Base-by-base conservation (phyloP, 768 basidiomycete genomes). In the Collybiopsis luxurians region DNA sequence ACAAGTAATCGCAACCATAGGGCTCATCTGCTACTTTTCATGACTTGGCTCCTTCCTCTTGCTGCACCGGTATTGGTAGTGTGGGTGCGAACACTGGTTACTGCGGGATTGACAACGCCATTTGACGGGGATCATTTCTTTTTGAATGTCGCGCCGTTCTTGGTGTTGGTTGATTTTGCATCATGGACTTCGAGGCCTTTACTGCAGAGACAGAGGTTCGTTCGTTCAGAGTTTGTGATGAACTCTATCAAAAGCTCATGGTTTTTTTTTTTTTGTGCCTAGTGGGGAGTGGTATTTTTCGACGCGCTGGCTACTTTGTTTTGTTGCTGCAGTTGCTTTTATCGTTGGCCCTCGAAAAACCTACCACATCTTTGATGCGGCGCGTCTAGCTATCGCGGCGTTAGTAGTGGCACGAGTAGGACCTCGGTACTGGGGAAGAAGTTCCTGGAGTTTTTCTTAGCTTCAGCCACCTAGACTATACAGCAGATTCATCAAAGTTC, bases 31-130 rank as follows among this genome's bases (percentile, higher is more conserved):
- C 69, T 95, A 11, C 72, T 94, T 51, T 73, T 95, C 31, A 84
- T 94, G 82, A 87, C 89, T 17, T 87, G 86, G 81, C 75, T 95
- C 2, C 72, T 96, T 0, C 95, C 95, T 1, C 74, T 92, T 55
- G 79, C 79, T 5, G 87, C 85, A 2, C 87, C 92, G 0, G 86
- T 89, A 5, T 75, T 98, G 24, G 87, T 83, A 1, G 93, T 96
- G 2, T 98, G 95, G 95, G 88, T 87, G 2, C 83, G 93, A 49
- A 95, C 94, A 38, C 73, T 96, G 11, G 78, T 83, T 36, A 90
- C 90, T 0, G 89, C 92, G 10, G 90, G 90, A 0, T 80, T 84
- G 59, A 86, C 82, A 7, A 86, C 86, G 4, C 90, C 90, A 2
- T 95, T 94, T 68, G 81, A 86, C 42, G 86, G 89, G 0, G 93